Evolutionary conservation across 257 asterid genomes (phyloP), one percentile per base, ranked within the genome.

Genomic region (Salvia rosmarinus): DNA sequence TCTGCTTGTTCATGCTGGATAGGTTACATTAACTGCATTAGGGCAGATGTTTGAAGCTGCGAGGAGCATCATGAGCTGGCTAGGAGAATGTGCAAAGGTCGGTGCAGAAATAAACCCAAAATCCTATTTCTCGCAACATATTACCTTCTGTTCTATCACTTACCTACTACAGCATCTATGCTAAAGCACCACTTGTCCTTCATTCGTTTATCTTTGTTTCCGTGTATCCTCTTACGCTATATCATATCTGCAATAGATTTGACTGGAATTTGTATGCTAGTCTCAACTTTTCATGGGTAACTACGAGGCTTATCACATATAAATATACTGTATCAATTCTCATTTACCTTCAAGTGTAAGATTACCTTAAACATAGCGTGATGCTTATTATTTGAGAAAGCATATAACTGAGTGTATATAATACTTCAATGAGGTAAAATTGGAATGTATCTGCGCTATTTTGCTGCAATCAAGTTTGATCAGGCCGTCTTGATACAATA

Each of bases 11-110:
- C 70, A 17, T 78, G 42, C 65, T 82, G 68, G 68, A 67, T 79
- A 94, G 98, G 82, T 79, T 83, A 94, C 97, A 52, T 85, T 94
- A 74, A 86, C 91, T 64, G 98, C 98, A 57, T 77, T 93, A n/a
- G 98, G 89, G 50, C 86, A 87, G 80, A 93, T 93, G 97, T 93
- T 93, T 82, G 92, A 89, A 83, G 95, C 95, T 77, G 97, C 98
- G 68, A 83, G 95, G 75, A 73, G 91, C 82, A 94, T 90, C 79
- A 94, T 94, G 98, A 76, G 70, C 77, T 94, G 98, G 98, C 98
- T 94, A 51, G 97, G 96, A 74, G 97, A 94, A 19, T 94, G 97
- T 80, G 98, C 98, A 13, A 94, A 90, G 96, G 98, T 90, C 65
- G 60, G 85, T 79, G 67, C 66, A 60, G 25, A 25, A 23, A 23